These are phyloP conservation scores for Phytophthora quininea DNA, from an alignment of 352 stramenopile genomes.

Conservation along the genomic window DNA sequence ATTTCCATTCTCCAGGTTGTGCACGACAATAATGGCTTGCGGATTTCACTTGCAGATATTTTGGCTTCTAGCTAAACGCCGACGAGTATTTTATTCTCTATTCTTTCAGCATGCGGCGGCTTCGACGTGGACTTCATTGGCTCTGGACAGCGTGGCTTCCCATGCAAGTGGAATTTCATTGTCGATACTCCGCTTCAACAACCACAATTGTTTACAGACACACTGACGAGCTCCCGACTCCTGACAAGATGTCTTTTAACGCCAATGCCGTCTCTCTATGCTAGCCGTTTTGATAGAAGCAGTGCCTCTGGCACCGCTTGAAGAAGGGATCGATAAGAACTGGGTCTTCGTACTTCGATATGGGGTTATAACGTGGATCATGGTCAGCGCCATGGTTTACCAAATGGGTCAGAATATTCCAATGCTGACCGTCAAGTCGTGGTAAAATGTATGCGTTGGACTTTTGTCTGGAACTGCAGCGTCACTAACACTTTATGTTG, in stretches of 20 bases:
- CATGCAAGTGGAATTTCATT: conserved; percentile 1
- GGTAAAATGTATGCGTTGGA: background rate
- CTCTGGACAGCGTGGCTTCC: background rate
- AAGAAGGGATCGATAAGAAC: background rate
- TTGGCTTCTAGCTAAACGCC: no score
- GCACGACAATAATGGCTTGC: no score
- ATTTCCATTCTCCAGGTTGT: no score
- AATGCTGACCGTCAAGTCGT: background rate
- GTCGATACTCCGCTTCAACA: background rate
- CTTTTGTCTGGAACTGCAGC: background rate
- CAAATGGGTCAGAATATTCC: background rate
- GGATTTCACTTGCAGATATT: no score
- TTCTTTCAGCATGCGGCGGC: background rate
- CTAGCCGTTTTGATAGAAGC: conserved; percentile 16
- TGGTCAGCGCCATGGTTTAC: background rate
- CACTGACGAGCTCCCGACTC: background rate
- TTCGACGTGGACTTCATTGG: background rate
- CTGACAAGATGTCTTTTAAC: background rate
- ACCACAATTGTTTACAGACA: background rate
- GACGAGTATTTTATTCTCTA: no score
- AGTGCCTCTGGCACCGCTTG: background rate
- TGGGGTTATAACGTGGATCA: background rate
- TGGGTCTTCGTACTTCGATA: conserved; percentile 2
- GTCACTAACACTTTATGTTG: background rate
- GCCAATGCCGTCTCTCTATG: conserved; percentile 15